Base-by-base conservation (phyloP, 148 eudicot genomes). In the Polygonum maritimum region DNA sequence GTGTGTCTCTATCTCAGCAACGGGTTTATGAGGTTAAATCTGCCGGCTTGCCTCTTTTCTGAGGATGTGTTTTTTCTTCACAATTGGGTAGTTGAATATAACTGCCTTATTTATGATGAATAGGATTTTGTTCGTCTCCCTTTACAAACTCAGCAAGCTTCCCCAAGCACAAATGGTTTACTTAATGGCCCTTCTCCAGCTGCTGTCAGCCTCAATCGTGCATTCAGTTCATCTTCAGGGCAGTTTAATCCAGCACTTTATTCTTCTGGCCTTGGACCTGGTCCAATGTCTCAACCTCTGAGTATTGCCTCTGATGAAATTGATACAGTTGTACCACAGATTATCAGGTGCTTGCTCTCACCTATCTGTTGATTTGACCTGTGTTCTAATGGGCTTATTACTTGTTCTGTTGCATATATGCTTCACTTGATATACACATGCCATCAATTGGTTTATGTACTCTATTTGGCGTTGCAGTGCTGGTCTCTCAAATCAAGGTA, bases 81-180 rank as follows among this genome's bases (percentile, higher is more conserved):
- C 13, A 14, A 38, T 21, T 65, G 39, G 38, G 55, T 48, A 15
- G 31, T 45, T 38, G 69, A 63, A 76, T 38, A 39, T 62, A 48
- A 62, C 55, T 36, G 26, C 14, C 15, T 47, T 70, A 35, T 54
- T 38, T 67, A 57, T 73, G 73, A 35, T 73, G 72, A 77, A 69
- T 81, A 95, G 98, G 97, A 92, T 86, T 95, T 92, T 85, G 92
- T 88, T 76, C 86, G 97, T 69, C 88, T 92, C 74, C 96, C 98
- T 15, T 91, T 94, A 88, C 94, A 89, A 79, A 95, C 88, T 80
- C 96, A 85, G 72, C 88, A 88, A 74, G 76, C 97, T 7, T 83
- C 75, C 78, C 92, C 84, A 79, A 88, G 79, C 75, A 80, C 88
- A 74, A 87, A 82, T 78, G 75, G 86, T 78, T 71, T 79, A 12